A percentile compares a stretch with the other conserved stretches of the same genome.
Evolutionary conservation across 2,329 filamentous ascomycete genomes (phyloP).

Genomic region (Sporothrix pallida): DNA sequence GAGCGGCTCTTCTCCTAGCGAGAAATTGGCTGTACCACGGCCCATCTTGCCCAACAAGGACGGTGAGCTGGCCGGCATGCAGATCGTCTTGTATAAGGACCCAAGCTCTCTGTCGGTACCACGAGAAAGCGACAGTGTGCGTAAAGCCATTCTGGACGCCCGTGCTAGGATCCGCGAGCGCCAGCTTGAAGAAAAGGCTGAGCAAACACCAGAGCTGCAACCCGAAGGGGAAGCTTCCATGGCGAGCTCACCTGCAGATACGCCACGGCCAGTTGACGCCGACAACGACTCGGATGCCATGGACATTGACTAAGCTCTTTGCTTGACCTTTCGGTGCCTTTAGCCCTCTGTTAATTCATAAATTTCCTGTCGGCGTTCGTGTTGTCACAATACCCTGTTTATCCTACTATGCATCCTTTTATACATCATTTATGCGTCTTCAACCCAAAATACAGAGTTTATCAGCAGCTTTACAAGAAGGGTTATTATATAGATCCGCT

Average conservation of each 20-base stretch:
- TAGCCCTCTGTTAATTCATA: not conserved
- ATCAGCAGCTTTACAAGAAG: not conserved
- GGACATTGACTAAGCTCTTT: slow-evolving; percentile 61
- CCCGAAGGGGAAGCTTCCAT: slow-evolving; percentile 22
- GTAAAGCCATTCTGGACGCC: slow-evolving; percentile 82
- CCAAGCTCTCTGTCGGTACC: slow-evolving; percentile 78
- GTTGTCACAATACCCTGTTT: slow-evolving; percentile 21
- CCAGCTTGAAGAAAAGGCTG: slow-evolving; percentile 53
- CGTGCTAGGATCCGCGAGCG: slow-evolving; percentile 69
- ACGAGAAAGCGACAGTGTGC: slow-evolving; percentile 75
- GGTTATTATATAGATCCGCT: not conserved
- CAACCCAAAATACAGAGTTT: not conserved
- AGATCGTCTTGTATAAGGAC: slow-evolving; percentile 85
- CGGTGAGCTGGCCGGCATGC: slow-evolving; percentile 63
- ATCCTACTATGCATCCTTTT: not conserved
- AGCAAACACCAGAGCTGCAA: slow-evolving; percentile 5
- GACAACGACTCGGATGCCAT: slow-evolving; percentile 65
- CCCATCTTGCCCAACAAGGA: slow-evolving; percentile 66
- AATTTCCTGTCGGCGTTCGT: slow-evolving; percentile 35
- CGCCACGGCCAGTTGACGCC: slow-evolving; percentile 11
- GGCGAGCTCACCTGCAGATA: slow-evolving; percentile 26
- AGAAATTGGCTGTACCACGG: slow-evolving; percentile 33
- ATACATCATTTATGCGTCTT: no score
- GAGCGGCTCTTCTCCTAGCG: slow-evolving; percentile 45
- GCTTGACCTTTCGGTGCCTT: no score